These are phyloP conservation scores for Echria macrotheca DNA, from an alignment of 495 filamentous ascomycete genomes.

Conservation along the genomic window DNA sequence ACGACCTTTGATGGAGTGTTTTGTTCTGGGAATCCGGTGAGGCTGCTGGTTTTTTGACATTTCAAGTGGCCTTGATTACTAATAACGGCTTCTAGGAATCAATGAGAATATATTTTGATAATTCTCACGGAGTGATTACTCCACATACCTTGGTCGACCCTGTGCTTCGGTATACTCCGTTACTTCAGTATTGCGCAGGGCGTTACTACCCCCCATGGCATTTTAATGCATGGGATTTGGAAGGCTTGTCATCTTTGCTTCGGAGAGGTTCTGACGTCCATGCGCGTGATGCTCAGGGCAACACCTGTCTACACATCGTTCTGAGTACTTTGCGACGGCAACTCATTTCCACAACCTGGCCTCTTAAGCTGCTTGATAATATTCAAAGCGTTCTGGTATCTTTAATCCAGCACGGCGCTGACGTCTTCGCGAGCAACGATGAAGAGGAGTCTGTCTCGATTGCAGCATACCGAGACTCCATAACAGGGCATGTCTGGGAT, in stretches of 20 bases:
- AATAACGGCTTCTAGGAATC: neutral
- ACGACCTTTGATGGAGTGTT: neutral
- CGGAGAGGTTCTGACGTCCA: neutral
- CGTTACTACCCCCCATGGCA: too few species aligned
- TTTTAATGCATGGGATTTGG: too few species aligned
- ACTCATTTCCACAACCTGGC: too few species aligned
- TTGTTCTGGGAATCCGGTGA: neutral
- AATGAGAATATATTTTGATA: neutral
- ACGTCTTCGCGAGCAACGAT: neutral
- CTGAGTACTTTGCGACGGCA: too few species aligned
- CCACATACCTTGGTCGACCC: neutral
- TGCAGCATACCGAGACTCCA: neutral
- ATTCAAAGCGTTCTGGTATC: too few species aligned
- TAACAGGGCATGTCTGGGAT: slow-evolving; percentile 2
- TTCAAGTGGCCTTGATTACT: too few species aligned
- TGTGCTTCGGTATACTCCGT: neutral
- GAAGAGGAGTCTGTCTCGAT: neutral
- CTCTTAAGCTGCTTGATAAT: too few species aligned
- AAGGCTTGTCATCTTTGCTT: neutral
- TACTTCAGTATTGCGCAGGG: neutral
- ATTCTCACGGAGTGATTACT: neutral
- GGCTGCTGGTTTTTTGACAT: neutral
- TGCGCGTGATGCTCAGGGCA: neutral
- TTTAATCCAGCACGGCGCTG: neutral
- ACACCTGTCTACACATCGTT: neutral